Conservation (phyloP, 2,329 filamentous ascomycete genomes). For the Acarospora socialis region DNA sequence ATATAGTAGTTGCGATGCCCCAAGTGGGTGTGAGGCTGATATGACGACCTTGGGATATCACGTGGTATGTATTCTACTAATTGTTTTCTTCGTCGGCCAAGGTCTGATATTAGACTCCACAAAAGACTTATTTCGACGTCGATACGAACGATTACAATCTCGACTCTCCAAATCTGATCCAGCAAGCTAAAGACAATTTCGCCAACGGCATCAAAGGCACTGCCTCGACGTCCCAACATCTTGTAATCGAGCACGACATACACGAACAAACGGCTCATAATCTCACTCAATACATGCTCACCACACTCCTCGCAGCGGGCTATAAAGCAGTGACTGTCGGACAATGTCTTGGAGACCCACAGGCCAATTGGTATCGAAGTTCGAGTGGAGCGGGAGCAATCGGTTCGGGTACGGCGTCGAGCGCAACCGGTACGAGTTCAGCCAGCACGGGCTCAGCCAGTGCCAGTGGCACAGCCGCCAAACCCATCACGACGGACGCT, state of each 20-base stretch:
- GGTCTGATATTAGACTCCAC: no score
- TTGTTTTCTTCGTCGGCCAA: no score
- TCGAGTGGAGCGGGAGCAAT: conserved; percentile 4
- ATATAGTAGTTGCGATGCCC: conserved; percentile 26
- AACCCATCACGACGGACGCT: no score
- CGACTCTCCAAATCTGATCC: conserved; percentile 31
- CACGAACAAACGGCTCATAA: conserved; percentile 36
- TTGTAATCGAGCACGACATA: conserved; percentile 45
- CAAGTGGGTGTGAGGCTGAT: conserved; percentile 25
- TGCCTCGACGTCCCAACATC: conserved; percentile 22
- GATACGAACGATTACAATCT: conserved; percentile 50
- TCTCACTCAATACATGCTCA: conserved; percentile 32
- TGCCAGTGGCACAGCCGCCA: no score
- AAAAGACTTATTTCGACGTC: conserved; percentile 47
- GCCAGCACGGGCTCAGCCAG: no score
- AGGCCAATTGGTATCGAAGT: conserved; percentile 37
- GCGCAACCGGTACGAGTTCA: no score
- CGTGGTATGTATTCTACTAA: no score
- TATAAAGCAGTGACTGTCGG: conserved; percentile 44
- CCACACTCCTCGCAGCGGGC: no score
- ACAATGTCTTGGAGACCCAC: conserved; percentile 41
- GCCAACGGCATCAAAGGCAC: conserved; percentile 27
- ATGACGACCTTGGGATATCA: conserved; percentile 40
- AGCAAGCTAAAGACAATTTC: conserved; percentile 42
- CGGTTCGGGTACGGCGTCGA: no score